Conservation (phyloP, 495 filamentous ascomycete genomes). For the Amniculicola lignicola region DNA sequence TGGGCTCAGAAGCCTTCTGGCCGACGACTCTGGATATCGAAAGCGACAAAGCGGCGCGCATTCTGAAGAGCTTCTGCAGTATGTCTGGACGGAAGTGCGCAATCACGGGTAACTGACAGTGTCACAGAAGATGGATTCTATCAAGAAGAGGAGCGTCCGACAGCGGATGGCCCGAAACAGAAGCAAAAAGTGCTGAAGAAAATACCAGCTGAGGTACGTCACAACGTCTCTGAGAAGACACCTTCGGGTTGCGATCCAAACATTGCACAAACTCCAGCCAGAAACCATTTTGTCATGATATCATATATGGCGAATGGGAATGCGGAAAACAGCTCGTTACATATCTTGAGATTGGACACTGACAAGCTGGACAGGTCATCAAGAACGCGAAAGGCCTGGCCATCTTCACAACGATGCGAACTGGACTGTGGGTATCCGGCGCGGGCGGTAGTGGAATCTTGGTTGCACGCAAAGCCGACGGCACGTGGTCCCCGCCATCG, state of each 20-base stretch:
- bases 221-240: too few relatives aligned
- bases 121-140: constrained; percentile 59
- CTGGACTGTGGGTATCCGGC: constrained; percentile 85
- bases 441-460: constrained; percentile 83
- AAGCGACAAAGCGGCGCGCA: constrained; percentile 77
- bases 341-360: too few relatives aligned
- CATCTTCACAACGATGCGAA: constrained; percentile 91
- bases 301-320: too few relatives aligned
- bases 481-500: constrained; percentile 84
- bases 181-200: constrained; percentile 68
- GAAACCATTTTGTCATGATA: too few relatives aligned
- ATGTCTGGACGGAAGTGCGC: constrained; percentile 21
- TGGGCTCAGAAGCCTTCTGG: constrained; percentile 75
- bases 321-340: too few relatives aligned
- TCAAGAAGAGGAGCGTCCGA: constrained; percentile 43
- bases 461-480: constrained; percentile 72
- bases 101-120: constrained; percentile 8
- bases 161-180: constrained; percentile 55
- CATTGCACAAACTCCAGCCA: too few relatives aligned
- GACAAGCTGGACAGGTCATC: constrained; percentile 68
- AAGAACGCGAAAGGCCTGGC: constrained; percentile 81
- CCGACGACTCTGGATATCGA: constrained; percentile 76
- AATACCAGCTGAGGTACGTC: constrained; percentile 63
- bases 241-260: too few relatives aligned
- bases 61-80: constrained; percentile 76